These are phyloP conservation scores for Quercus phellos DNA, from an alignment of 331 rosid genomes.

Conservation along the genomic window DNA sequence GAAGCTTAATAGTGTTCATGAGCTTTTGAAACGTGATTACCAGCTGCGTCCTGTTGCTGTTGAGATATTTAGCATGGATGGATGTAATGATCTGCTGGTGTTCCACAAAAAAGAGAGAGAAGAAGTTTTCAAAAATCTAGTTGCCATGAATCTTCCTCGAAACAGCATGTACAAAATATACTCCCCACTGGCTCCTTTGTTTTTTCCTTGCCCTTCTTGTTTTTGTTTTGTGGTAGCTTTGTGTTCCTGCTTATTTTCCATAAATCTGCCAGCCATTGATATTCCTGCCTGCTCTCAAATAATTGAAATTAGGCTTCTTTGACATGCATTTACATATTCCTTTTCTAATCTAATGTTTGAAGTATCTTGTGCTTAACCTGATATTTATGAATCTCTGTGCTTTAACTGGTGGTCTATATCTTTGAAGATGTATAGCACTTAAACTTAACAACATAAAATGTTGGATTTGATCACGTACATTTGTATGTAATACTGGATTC, in stretches of 20 bases:
- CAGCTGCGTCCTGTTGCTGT: slow-evolving; percentile 99
- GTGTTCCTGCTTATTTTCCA: neutral
- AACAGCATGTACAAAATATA: slow-evolving; percentile 76
- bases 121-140: slow-evolving; percentile 84
- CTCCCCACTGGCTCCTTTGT: slow-evolving; percentile 14
- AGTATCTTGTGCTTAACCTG: neutral
- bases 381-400: neutral
- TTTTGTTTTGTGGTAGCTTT: neutral
- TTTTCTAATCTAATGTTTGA: neutral
- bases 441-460: neutral
- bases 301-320: neutral
- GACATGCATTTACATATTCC: neutral
- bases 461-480: neutral
- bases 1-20: slow-evolving; percentile 97
- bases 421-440: neutral
- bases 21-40: slow-evolving; percentile 98
- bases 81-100: slow-evolving; percentile 94
- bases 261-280: neutral
- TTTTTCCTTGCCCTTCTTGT: slow-evolving; percentile 13
- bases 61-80: slow-evolving; percentile 99
- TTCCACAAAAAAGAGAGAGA: slow-evolving; percentile 99
- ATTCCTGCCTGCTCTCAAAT: neutral
- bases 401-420: neutral
- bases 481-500: neutral
- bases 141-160: slow-evolving; percentile 96